A percentile compares a stretch with the other conserved stretches of the same genome.
Conservation (phyloP, 805 yeast genomes). For the Ogataea ganodermae region DNA sequence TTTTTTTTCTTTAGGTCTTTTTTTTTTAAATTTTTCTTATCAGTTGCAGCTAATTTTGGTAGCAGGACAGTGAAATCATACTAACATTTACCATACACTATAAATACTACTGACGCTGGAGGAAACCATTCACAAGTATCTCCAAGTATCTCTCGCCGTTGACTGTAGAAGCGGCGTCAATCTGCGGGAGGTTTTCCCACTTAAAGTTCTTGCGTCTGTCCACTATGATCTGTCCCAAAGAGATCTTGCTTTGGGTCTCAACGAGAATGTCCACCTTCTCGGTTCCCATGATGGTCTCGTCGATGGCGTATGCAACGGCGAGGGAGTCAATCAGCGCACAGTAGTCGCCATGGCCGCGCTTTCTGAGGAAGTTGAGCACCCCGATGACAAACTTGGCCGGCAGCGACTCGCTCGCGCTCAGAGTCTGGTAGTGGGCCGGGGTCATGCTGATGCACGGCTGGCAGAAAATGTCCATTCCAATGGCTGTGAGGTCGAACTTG, state of each 20-base stretch:
- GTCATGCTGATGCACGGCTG: slow-evolving; percentile 31
- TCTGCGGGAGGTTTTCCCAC: slow-evolving; percentile 25
- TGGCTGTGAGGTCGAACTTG: slow-evolving; percentile 28
- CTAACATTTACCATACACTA: too few species aligned
- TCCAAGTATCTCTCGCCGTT: slow-evolving; percentile 26
- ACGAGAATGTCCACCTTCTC: slow-evolving; percentile 26
- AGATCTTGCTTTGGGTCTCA: slow-evolving; percentile 27
- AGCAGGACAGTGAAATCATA: neutral
- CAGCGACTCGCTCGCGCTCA: slow-evolving; percentile 14
- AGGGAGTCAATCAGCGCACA: slow-evolving; percentile 32
- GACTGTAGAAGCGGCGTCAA: slow-evolving; percentile 26
- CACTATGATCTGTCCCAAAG: slow-evolving; percentile 30
- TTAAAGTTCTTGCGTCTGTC: slow-evolving; percentile 32
- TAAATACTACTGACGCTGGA: neutral
- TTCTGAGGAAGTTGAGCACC: slow-evolving; percentile 24
- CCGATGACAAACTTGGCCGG: slow-evolving; percentile 29
- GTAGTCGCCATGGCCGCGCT: slow-evolving; percentile 29
- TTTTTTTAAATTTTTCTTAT: neutral
- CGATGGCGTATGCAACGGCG: slow-evolving; percentile 32
- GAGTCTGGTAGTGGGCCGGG: slow-evolving; percentile 9
- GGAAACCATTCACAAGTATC: slow-evolving; percentile 18
- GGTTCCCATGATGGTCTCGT: slow-evolving; percentile 25
- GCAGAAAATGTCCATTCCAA: slow-evolving; percentile 33
- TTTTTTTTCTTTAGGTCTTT: neutral
- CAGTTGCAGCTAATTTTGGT: neutral